These are phyloP conservation scores for Domatiomyces catenatus DNA, from an alignment of 2,329 filamentous ascomycete species.

Conservation along the genomic window DNA sequence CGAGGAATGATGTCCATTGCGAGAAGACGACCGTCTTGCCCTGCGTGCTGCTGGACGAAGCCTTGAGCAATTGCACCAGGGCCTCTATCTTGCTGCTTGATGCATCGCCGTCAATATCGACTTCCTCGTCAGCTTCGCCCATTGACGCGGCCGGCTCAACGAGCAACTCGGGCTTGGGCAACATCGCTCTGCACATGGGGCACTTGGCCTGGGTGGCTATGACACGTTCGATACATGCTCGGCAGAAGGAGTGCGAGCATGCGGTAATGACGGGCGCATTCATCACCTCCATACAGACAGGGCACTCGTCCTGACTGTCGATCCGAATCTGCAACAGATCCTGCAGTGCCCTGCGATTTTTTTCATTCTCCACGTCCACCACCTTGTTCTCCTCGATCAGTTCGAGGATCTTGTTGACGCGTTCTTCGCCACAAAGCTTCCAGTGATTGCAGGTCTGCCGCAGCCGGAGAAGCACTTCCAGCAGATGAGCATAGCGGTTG, in stretches of 20 bases:
- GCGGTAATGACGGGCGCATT: conserved; percentile 64
- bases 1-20: conserved; percentile 65
- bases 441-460: conserved; percentile 82
- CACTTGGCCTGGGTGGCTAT: conserved; percentile 66
- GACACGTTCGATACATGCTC: conserved; percentile 55
- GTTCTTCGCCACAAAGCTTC: conserved; percentile 56
- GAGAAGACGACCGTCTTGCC: conserved; percentile 74
- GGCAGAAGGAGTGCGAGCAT: conserved; percentile 70
- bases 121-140: conserved; percentile 33
- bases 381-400: conserved; percentile 52
- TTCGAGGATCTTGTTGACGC: conserved; percentile 56
- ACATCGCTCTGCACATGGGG: conserved; percentile 62
- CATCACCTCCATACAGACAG: conserved; percentile 62
- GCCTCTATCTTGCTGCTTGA: conserved; percentile 74
- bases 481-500: conserved; percentile 54
- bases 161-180: conserved; percentile 44
- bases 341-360: conserved; percentile 58
- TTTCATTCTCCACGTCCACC: conserved; percentile 49
- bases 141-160: conserved; percentile 50
- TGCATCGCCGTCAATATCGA: conserved; percentile 44
- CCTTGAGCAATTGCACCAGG: conserved; percentile 57
- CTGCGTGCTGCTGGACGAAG: conserved; percentile 45
- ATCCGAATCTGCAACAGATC: conserved; percentile 61
- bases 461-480: conserved; percentile 68
- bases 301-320: conserved; percentile 68